These are phyloP conservation scores for Cutaneotrichosporon sp. DNA, from an alignment of 1,284 basidiomycete genomes.

Conservation along the genomic window DNA sequence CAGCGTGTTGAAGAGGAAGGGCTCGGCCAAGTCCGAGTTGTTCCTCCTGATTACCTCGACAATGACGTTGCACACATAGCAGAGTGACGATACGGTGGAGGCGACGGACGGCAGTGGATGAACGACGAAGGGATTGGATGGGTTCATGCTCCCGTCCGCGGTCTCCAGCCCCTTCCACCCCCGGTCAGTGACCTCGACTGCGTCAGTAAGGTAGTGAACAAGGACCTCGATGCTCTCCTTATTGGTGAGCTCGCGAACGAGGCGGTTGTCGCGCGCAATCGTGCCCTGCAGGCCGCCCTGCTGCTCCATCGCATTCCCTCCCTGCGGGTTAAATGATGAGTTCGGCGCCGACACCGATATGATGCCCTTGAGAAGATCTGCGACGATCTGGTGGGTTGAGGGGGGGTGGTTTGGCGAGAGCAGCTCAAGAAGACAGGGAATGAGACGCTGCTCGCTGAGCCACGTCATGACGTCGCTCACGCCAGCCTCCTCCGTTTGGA, in stretches of 20 bases:
- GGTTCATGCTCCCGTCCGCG: conserved; percentile 25
- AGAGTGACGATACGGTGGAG: conserved; percentile 80
- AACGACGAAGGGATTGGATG: conserved; percentile 43
- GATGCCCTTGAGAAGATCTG: conserved; percentile 91
- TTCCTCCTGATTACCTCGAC: conserved; percentile 98
- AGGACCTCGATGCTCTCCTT: conserved; percentile 71
- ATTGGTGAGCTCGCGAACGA: conserved; percentile 85
- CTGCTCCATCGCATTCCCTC: conserved; percentile 61
- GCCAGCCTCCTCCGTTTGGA: conserved; percentile 88
- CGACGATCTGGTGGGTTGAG: conserved; percentile 80
- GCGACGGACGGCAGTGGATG: conserved; percentile 64
- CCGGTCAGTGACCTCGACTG: conserved; percentile 57
- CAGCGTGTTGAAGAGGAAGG: conserved; percentile 93
- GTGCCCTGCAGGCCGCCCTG: conserved; percentile 48
- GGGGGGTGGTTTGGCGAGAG: conserved; percentile 75
- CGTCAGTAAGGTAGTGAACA: conserved; percentile 74
- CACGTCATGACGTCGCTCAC: conserved; percentile 85
- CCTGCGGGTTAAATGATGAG: conserved; percentile 59
- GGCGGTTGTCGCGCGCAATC: conserved; percentile 62
- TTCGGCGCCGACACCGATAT: conserved; percentile 86
- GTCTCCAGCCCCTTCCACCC: conserved; percentile 33
- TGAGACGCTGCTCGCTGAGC: conserved; percentile 81
- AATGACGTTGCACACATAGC: conserved; percentile 83
- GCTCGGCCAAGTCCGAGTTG: conserved; percentile 98
- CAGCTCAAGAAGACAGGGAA: conserved; percentile 75